Conservation (phyloP, 225 moss, liverwort and hornwort genomes). For the Takakia lepidozioides region DNA sequence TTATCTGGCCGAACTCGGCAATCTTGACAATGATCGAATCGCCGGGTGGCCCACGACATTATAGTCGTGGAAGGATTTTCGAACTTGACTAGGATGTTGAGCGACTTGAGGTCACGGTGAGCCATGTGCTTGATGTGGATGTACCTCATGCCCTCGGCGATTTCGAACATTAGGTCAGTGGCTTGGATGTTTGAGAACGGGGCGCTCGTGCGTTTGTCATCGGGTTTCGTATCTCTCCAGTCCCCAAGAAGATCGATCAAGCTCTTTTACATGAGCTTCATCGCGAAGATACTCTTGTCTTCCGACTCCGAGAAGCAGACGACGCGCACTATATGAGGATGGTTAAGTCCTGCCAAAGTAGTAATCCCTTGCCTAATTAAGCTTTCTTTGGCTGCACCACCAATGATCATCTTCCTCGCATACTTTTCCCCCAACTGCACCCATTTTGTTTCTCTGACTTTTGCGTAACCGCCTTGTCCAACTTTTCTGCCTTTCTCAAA, state of each 20-base stretch:
- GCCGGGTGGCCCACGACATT: too few species aligned
- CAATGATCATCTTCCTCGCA: slow-evolving; percentile 5
- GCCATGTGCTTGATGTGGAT: slow-evolving; percentile 14
- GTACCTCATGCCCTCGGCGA: slow-evolving; percentile 21
- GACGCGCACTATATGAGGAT: slow-evolving; percentile 6
- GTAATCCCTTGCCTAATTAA: slow-evolving; percentile 9
- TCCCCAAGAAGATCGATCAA: slow-evolving; percentile 2
- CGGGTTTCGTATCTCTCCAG: too few species aligned
- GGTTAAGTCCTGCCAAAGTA: slow-evolving; percentile 5
- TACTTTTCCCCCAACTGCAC: slow-evolving; percentile 1
- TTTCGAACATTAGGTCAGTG: slow-evolving; percentile 19
- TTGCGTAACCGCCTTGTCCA: slow-evolving; percentile 3
- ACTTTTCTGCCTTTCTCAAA: neutral
- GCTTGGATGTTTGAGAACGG: slow-evolving; percentile 5
- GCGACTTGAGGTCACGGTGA: slow-evolving; percentile 22
- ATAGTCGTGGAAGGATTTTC: neutral
- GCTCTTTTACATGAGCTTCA: slow-evolving; percentile 15
- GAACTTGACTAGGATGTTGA: slow-evolving; percentile 12
- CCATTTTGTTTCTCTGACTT: slow-evolving; percentile 11
- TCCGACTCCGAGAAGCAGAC: slow-evolving; percentile 7
- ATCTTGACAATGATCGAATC: slow-evolving; percentile 12
- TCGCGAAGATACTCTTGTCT: neutral
- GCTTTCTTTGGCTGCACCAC: neutral
- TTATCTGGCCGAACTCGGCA: slow-evolving; percentile 15
- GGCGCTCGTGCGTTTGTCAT: too few species aligned